Base-by-base conservation (phyloP, 345 rosid species). In the Rhizophora mangle region DNA sequence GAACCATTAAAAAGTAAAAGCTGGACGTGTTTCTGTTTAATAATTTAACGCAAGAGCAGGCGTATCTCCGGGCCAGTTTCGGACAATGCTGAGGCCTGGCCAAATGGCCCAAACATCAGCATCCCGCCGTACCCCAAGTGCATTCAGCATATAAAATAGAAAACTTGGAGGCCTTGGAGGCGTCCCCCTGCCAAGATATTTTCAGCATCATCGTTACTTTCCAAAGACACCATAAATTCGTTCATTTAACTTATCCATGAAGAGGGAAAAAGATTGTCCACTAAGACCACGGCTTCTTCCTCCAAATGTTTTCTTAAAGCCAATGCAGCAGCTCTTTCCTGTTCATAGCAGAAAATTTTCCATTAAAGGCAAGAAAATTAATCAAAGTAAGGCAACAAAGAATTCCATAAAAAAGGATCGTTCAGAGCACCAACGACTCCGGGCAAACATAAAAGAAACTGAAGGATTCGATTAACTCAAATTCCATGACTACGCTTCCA, bases 91-190 rank as follows among this genome's bases (percentile, higher is more conserved):
- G 24, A 24, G 24, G 24, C 89, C 96, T 86, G 5, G 96, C 98
- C 70, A 95, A 87, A 67, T 92, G 99, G 37, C 99, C 99, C 79
- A 92, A 70, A 86, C 86, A 60, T 89, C 95, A 37, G 80, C 88
- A 74, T 92, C 99, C 37, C 91, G 94, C 84, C 88, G 90, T 39
- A 72, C 85, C 60, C 87, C 99, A 27, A 92, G 90, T 55, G 87
- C 90, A 11, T 68, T 81, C 71, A 92, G 79, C 91, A 90, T 82
- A 27, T 89, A 87, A 0, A 74, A 58, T 74, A 9, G 98, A 86
- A 78, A 92, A 87, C 81, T 85, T 90, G 9, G 98, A 92, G 69
- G 92, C 97, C 80, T 90, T 95, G 6, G 98, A 85, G 63, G 99
- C 99, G 77, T 90, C 90, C 80, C 90, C 80, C 90, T 31, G 32